Evolutionary conservation across 2,329 filamentous ascomycete genomes (phyloP).

Genomic region (Sphaceloma murrayae): DNA sequence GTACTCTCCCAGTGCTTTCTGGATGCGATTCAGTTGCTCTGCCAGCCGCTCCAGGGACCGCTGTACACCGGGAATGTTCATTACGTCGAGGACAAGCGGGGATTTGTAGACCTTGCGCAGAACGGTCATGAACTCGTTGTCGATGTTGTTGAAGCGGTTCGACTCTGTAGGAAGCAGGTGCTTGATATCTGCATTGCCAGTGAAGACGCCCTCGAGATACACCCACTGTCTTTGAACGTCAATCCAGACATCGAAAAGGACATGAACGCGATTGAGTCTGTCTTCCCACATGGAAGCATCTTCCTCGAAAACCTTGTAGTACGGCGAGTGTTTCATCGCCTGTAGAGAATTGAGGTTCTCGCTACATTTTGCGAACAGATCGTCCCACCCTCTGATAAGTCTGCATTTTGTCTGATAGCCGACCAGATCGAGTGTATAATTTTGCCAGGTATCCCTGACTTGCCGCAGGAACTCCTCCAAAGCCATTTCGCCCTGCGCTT

Average conservation of each 20-base stretch:
- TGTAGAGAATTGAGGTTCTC: constrained; percentile 96
- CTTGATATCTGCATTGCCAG: constrained; percentile 97
- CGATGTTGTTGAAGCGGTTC: constrained; percentile 96
- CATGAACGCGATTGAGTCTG: constrained; percentile 91
- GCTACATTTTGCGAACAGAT: constrained; percentile 95
- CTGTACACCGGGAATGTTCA: constrained; percentile 91
- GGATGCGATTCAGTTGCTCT: constrained; percentile 97
- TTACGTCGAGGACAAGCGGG: constrained; percentile 87
- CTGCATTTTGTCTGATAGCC: constrained; percentile 98
- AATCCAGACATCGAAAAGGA: constrained; percentile 98
- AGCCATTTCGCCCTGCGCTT: constrained; percentile 96
- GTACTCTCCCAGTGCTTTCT: constrained; percentile 97
- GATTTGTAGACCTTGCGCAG: constrained; percentile 99
- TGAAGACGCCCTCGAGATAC: constrained; percentile 97
- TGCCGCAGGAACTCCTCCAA: constrained; percentile 95
- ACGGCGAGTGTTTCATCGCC: constrained; percentile 97
- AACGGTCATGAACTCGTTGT: constrained; percentile 95
- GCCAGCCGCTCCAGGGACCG: constrained; percentile 91
- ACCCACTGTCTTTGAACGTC: constrained; percentile 99
- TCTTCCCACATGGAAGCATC: constrained; percentile 96
- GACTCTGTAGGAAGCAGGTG: constrained; percentile 94
- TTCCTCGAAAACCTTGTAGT: constrained; percentile 99
- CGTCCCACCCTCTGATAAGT: constrained; percentile 94
- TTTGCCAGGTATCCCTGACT: constrained; percentile 94
- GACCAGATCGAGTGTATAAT: constrained; percentile 86